Evolutionary conservation across 202 grass and related monocot genomes (phyloP).

Genomic region (Digitaria exilis): DNA sequence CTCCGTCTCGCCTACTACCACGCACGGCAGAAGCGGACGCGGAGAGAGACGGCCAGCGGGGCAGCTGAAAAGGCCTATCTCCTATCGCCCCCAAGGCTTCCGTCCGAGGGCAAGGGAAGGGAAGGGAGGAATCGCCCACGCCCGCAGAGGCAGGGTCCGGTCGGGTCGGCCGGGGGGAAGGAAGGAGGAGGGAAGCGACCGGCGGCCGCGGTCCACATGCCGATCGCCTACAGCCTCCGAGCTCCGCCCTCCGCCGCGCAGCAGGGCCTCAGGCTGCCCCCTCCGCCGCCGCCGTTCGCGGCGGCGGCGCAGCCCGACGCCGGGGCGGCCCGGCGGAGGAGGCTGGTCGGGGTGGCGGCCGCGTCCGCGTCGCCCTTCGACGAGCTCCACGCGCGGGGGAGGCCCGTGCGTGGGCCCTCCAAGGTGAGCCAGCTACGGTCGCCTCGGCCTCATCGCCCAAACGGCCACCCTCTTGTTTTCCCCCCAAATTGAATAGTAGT

Average conservation of each 20-base stretch:
- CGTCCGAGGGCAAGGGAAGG: no score
- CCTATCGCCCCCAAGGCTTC: conserved; percentile 4
- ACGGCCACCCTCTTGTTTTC: not conserved
- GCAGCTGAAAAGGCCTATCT: conserved; percentile 37
- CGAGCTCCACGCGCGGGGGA: conserved; percentile 63
- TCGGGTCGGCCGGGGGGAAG: not conserved
- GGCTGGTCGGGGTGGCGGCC: conserved; percentile 41
- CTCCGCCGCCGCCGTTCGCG: conserved; percentile 13
- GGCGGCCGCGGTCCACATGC: conserved; percentile 67
- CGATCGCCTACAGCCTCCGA: conserved; percentile 61
- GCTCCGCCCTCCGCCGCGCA: conserved; percentile 40
- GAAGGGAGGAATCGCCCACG: conserved; percentile 33
- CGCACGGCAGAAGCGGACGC: not conserved
- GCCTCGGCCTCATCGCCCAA: conserved; percentile 41
- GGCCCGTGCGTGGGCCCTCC: conserved; percentile 38
- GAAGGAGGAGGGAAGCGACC: not conserved
- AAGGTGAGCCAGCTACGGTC: conserved; percentile 48
- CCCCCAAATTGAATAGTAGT: not conserved
- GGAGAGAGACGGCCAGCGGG: not conserved
- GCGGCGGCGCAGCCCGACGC: conserved; percentile 21
- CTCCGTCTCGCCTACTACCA: conserved; percentile 27
- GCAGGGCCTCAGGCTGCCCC: conserved; percentile 36
- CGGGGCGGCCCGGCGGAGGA: conserved; percentile 23
- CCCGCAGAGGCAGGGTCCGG: not conserved
- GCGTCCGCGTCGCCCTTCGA: conserved; percentile 74